Conservation (phyloP, 116 monocot genomes). For the Thalassia testudinum region DNA sequence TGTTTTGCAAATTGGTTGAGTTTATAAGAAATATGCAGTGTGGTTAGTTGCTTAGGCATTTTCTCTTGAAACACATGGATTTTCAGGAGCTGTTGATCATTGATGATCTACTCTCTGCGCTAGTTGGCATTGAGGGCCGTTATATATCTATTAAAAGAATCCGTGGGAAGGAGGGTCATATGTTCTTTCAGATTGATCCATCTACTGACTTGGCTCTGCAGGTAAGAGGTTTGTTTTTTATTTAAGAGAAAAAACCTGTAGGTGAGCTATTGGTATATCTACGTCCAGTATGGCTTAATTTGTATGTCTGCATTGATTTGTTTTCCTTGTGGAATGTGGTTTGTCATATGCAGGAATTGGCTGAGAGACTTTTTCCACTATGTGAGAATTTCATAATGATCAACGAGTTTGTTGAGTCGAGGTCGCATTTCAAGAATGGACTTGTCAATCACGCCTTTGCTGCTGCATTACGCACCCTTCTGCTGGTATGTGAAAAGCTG, state of each 20-base stretch:
- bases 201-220: constrained; percentile 92
- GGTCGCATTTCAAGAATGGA: constrained; percentile 74
- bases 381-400: constrained; percentile 68
- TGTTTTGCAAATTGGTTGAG: neutral
- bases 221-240: no score
- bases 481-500: constrained; percentile 32
- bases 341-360: constrained; percentile 50
- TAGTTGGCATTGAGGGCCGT: constrained; percentile 87
- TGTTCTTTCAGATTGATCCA: constrained; percentile 65
- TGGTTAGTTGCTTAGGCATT: no score
- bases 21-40: no score
- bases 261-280: neutral
- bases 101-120: constrained; percentile 77
- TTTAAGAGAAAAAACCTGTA: neutral
- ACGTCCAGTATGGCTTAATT: no score
- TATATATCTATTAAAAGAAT: constrained; percentile 77
- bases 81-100: constrained; percentile 79
- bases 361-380: constrained; percentile 68
- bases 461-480: constrained; percentile 72
- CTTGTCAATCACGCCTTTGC: constrained; percentile 93
- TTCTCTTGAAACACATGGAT: constrained; percentile 1
- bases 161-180: constrained; percentile 45
- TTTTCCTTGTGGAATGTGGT: no score
- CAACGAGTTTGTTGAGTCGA: constrained; percentile 81
- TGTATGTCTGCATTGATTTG: no score